Evolutionary conservation across 257 asterid genomes (phyloP).

Genomic region (Forsythia suspensa): DNA sequence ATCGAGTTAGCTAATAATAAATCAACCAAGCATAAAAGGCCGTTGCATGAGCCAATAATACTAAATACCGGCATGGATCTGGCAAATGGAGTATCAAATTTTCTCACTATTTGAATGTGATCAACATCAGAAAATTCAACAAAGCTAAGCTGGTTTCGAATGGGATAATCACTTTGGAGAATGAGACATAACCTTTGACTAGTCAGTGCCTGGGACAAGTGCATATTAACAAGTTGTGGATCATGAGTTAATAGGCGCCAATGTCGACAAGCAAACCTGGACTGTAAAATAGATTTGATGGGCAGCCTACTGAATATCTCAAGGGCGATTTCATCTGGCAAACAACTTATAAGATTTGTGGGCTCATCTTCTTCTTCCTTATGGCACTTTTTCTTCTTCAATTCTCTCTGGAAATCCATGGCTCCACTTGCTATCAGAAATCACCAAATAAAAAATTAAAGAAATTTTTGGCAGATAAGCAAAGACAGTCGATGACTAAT

Average conservation of each 20-base stretch:
- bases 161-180: constrained; percentile 35
- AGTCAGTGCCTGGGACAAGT: constrained; percentile 20
- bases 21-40: constrained; percentile 37
- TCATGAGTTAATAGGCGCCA: constrained; percentile 26
- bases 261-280: constrained; percentile 35
- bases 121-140: constrained; percentile 26
- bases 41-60: constrained; percentile 43
- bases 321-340: constrained; percentile 32
- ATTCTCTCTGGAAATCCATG: background rate
- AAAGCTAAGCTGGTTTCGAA: constrained; percentile 40
- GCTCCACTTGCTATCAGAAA: background rate
- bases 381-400: constrained; percentile 6
- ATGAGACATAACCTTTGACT: constrained; percentile 22
- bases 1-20: constrained; percentile 23
- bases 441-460: background rate
- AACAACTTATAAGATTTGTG: background rate
- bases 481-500: background rate
- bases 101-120: constrained; percentile 7
- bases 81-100: constrained; percentile 35
- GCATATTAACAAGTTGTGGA: constrained; percentile 23
- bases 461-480: background rate
- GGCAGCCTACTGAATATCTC: constrained; percentile 50
- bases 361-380: constrained; percentile 7
- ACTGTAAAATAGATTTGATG: constrained; percentile 34
- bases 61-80: constrained; percentile 36